These are phyloP conservation scores for Colletotrichum trifolii DNA, from an alignment of 2,329 filamentous ascomycete species.

Conservation along the genomic window DNA sequence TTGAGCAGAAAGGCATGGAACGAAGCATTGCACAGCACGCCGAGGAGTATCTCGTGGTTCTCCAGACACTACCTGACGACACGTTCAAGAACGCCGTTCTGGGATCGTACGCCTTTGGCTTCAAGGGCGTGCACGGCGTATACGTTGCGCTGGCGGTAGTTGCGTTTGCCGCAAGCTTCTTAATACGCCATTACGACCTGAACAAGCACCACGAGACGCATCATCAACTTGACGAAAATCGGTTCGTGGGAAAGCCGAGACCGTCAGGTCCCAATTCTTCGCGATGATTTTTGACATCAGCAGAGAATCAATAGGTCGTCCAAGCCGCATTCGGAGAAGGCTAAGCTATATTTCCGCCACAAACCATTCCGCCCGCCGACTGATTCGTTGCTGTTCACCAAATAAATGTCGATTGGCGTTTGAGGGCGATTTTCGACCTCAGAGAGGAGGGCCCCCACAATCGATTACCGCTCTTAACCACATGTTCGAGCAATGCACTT, in stretches of 20 bases:
- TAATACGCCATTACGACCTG: slow-evolving; percentile 35
- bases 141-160: slow-evolving; percentile 30
- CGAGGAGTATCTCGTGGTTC: slow-evolving; percentile 30
- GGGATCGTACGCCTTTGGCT: slow-evolving; percentile 33
- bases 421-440: too few relatives aligned
- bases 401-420: too few relatives aligned
- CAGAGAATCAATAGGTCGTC: too few relatives aligned
- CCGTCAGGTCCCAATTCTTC: too few relatives aligned
- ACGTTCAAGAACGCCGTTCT: slow-evolving; percentile 33
- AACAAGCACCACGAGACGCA: slow-evolving; percentile 34
- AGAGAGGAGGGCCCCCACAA: too few relatives aligned
- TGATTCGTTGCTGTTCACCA: too few relatives aligned
- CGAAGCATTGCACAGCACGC: slow-evolving; percentile 30
- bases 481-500: too few relatives aligned
- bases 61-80: slow-evolving; percentile 31
- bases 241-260: slow-evolving; percentile 23
- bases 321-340: too few relatives aligned
- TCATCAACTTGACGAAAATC: slow-evolving; percentile 28
- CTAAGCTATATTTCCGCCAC: too few relatives aligned
- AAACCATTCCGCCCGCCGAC: too few relatives aligned
- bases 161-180: slow-evolving; percentile 29
- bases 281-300: too few relatives aligned
- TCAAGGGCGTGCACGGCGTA: slow-evolving; percentile 35
- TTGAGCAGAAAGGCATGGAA: slow-evolving; percentile 29
- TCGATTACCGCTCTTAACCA: too few relatives aligned